phyloP scores from a whole-genome alignment of 352 stramenopile species.

The Phytophthora rubi region DNA sequence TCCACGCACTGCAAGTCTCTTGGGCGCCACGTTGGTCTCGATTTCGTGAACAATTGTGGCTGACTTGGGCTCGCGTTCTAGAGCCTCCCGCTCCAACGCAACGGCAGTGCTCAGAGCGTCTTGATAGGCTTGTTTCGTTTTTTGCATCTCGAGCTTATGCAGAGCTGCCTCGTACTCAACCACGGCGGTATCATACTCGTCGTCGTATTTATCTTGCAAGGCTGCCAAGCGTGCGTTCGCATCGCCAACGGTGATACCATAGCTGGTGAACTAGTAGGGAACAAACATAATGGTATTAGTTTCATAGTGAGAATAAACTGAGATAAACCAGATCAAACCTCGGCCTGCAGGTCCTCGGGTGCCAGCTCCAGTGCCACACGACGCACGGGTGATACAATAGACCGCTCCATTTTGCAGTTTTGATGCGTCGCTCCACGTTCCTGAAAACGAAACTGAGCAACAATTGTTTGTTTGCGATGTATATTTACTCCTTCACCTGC shows the following conservation, averaged over 20 bases:
- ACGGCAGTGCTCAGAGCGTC: slow-evolving; percentile 46
- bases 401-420: slow-evolving; percentile 23
- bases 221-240: slow-evolving; percentile 42
- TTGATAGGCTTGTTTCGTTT: slow-evolving; percentile 55
- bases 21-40: slow-evolving; percentile 50
- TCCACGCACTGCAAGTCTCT: slow-evolving; percentile 53
- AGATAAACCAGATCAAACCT: slow-evolving; percentile 37
- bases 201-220: slow-evolving; percentile 68
- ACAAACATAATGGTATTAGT: background rate
- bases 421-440: slow-evolving; percentile 23
- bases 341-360: slow-evolving; percentile 62
- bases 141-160: slow-evolving; percentile 49
- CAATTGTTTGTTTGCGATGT: no score
- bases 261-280: slow-evolving; percentile 50
- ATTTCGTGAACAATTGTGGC: slow-evolving; percentile 61
- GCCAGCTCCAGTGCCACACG: slow-evolving; percentile 55
- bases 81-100: slow-evolving; percentile 44
- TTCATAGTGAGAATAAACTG: background rate
- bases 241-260: slow-evolving; percentile 59
- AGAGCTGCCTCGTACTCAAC: slow-evolving; percentile 49
- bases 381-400: slow-evolving; percentile 37
- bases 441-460: slow-evolving; percentile 22
- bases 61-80: slow-evolving; percentile 55
- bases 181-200: slow-evolving; percentile 54
- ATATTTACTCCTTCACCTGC: no score